Evolutionary conservation across 2,329 filamentous ascomycete species (phyloP), one percentile per base, ranked within the genome.

Genomic region (Trichoderma lentiforme): DNA sequence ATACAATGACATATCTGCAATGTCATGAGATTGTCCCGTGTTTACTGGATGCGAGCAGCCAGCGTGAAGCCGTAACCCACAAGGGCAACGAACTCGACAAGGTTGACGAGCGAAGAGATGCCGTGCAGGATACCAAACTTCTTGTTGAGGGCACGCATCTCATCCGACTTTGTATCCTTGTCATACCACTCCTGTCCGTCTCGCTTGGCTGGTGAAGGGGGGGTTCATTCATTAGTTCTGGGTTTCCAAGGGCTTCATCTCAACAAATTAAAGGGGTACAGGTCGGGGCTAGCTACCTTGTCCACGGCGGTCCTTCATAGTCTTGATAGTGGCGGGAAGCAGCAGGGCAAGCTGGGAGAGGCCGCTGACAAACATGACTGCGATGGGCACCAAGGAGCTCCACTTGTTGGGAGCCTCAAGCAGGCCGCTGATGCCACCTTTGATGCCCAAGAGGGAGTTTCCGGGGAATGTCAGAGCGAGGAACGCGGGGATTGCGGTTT

Each of bases 131-230:
- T 88, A 18, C 88, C 89, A 81, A 98, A 98, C 74, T 85, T 86
- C 83, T 90, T 92, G 85, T 95, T 97, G 76, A 97, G 81, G 9
- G 85, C 86, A 76, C 89, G 82, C 95, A 98, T 98, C 83, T 95
- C 93, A 76, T 91, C 86, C 6, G 92, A 96, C 78, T 97, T 93
- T 51, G 94, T 93, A 1, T 90, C 87, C 67, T 88, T 84, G 74
- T 97, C 94, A 78, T 92, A 93, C 81, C 91, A 93, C 80, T 92
- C 93, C 87, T 97, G 98, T 70, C 94, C 94, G 79, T 98, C 95
- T 77, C 91, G 90, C 73, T 92, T 94, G 85, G 95, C 95, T 90
- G 53, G 24, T 57, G 70, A 15, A 15, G 7, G 39, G 65, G n/a
- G 57, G 56, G 12, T 28, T 30, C 12, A 21, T n/a, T 26, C 32